Evolutionary conservation across 163 green algal species (phyloP).

Genomic region (Scenedesmus sp.): DNA sequence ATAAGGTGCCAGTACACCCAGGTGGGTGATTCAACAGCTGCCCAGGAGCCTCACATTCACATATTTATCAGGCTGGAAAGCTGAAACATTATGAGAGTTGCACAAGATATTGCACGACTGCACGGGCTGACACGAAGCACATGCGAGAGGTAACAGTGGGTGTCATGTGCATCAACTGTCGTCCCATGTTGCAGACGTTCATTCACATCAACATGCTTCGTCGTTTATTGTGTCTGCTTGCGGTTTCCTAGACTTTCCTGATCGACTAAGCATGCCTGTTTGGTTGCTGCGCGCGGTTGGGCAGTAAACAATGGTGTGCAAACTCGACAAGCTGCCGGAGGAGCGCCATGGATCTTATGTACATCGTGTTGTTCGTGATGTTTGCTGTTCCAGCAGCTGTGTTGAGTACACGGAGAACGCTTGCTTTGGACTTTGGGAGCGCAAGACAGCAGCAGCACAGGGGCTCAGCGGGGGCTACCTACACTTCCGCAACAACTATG

Average conservation of each 20-base stretch:
- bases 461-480: conserved; percentile 70
- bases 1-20: no score
- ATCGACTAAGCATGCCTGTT: not conserved
- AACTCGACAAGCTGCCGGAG: not conserved
- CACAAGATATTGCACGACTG: no score
- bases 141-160: not conserved
- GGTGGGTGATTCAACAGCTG: no score
- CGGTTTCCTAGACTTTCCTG: not conserved
- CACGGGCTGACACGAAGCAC: not conserved
- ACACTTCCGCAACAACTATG: conserved; percentile 93
- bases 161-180: not conserved
- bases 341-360: conserved; percentile 64
- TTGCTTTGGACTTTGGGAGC: conserved; percentile 7
- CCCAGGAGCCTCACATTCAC: no score
- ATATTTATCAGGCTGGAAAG: no score
- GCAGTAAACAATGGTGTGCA: not conserved
- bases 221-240: not conserved
- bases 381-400: conserved; percentile 68
- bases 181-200: not conserved
- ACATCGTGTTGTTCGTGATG: conserved; percentile 72
- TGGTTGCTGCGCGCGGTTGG: not conserved
- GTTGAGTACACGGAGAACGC: conserved; percentile 67
- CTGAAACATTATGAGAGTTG: no score
- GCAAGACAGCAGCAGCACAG: conserved; percentile 21
- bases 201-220: no score